Percentiles rank a stretch among this genome's conserved stretches.
phyloP scores from a whole-genome alignment of 805 yeast genomes.

The Priceomyces castillae region DNA sequence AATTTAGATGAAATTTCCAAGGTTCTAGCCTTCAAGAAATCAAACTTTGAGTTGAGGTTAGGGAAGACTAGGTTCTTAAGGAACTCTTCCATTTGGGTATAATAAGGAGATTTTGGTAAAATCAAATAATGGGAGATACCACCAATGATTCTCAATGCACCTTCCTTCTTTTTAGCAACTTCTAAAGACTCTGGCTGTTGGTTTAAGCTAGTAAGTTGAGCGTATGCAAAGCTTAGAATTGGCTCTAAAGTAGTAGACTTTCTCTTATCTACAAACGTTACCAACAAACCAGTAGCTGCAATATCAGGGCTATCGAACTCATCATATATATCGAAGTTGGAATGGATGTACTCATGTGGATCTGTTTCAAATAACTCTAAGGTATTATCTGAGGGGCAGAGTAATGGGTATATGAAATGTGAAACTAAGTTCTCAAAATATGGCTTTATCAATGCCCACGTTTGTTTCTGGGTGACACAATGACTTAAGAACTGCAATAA shows the following conservation, averaged over 20 bases:
- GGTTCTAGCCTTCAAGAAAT: constrained; percentile 74
- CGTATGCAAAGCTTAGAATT: constrained; percentile 58
- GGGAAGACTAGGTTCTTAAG: constrained; percentile 67
- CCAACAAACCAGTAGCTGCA: constrained; percentile 73
- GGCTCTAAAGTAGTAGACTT: constrained; percentile 57
- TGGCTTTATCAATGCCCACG: constrained; percentile 69
- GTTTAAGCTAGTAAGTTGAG: constrained; percentile 33
- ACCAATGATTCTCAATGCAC: constrained; percentile 76
- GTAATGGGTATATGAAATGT: constrained; percentile 71
- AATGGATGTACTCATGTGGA: constrained; percentile 83
- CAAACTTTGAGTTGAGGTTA: constrained; percentile 56
- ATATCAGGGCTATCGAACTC: constrained; percentile 64
- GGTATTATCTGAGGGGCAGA: constrained; percentile 66
- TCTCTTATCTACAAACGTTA: constrained; percentile 68
- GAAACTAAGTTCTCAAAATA: constrained; percentile 62
- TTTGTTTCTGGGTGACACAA: constrained; percentile 48
- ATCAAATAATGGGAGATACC: constrained; percentile 61
- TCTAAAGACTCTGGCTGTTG: constrained; percentile 41
- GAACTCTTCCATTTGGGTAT: constrained; percentile 65
- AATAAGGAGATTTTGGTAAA: constrained; percentile 54
- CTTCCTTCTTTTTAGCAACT: constrained; percentile 64
- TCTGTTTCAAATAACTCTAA: constrained; percentile 79
- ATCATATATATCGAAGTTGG: constrained; percentile 57
- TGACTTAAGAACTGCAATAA: constrained; percentile 54
- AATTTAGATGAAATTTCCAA: constrained; percentile 65